Base-by-base conservation (phyloP, 192 early-diverging fungal species). In the Backusella luteola region DNA sequence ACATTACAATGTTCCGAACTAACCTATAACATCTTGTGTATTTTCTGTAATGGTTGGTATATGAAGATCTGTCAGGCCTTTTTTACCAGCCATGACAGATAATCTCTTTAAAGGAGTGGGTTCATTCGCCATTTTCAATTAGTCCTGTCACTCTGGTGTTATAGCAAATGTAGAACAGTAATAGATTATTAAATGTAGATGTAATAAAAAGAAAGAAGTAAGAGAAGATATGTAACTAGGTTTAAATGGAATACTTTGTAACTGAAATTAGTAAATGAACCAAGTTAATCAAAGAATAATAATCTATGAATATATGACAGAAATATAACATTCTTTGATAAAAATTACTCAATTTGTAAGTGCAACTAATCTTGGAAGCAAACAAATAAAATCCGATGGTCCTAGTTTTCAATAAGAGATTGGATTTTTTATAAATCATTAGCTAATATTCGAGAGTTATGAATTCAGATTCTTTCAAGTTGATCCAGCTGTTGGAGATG, bases 31-130 rank as follows among this genome's bases (percentile, higher is more conserved):
- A 69, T 84, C 83, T 68, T 84, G 69, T 15, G 77, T 77, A 77
- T 84, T 78, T 34, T 84, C 80, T 12, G 83, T 84, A 56, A 84
- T 85, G 6, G 84, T 85, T 21, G 84, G 84, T 66, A 85, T 80
- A 66, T 77, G 77, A 19, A 85, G 75, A 72, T 85, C 77, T 19
- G 80, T 81, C 12, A 85, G 68, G 41, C 76, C 82, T 15, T 81
- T 74, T 71, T 79, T 76, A 21, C 75, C 79, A 4, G 82, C 73
- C 76, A 85, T 77, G 21, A 77, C 78, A 73, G 80, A 81, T 35
- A 85, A 34, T 23, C 82, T 39, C 63, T 73, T 78, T n/a, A 82
- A 73, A 21, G 81, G 81, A 19, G 67, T 79, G 23, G 77, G 73
- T 69, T 73, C 34, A 21, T 49, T 52, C 44, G 79, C 66, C 79